phyloP scores from a whole-genome alignment of 2,329 filamentous ascomycete species.

The Claviceps sp. region DNA sequence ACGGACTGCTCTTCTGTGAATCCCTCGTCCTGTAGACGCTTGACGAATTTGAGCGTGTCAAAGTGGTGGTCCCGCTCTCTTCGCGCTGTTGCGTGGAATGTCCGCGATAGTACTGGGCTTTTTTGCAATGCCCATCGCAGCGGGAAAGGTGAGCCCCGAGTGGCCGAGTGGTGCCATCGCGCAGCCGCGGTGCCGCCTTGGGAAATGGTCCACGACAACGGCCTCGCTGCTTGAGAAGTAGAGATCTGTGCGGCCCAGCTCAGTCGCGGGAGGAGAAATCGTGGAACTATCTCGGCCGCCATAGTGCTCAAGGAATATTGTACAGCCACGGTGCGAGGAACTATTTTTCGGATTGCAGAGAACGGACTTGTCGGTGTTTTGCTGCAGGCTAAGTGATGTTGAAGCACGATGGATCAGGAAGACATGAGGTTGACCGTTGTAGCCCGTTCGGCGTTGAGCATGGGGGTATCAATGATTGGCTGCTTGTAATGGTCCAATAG shows the following conservation, averaged over 20 bases:
- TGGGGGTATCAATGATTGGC: no score
- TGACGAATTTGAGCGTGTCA: slow-evolving; percentile 94
- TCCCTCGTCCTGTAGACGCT: slow-evolving; percentile 76
- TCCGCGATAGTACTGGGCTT: slow-evolving; percentile 21
- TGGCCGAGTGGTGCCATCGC: slow-evolving; percentile 1
- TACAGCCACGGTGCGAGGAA: background rate
- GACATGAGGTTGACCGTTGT: no score
- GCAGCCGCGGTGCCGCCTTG: slow-evolving; percentile 7
- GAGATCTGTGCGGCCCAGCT: slow-evolving; percentile 32
- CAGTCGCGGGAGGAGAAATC: slow-evolving; percentile 40
- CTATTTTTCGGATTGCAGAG: no score
- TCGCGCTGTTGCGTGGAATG: slow-evolving; percentile 53
- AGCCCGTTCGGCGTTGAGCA: no score
- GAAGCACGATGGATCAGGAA: background rate
- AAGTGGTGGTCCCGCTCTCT: slow-evolving; percentile 78
- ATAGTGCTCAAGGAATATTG: slow-evolving; percentile 7
- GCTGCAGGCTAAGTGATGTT: slow-evolving; percentile 6
- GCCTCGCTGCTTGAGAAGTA: slow-evolving; percentile 12
- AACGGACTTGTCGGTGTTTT: slow-evolving; percentile 6
- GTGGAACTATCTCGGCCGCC: slow-evolving; percentile 30
- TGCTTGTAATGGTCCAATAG: no score
- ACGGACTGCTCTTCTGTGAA: slow-evolving; percentile 92
- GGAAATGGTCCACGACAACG: slow-evolving; percentile 11
- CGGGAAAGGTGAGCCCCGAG: slow-evolving; percentile 1
- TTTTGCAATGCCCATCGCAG: background rate